Evolutionary conservation across 306 rosid genomes (phyloP).

Genomic region (Albizia julibrissin): DNA sequence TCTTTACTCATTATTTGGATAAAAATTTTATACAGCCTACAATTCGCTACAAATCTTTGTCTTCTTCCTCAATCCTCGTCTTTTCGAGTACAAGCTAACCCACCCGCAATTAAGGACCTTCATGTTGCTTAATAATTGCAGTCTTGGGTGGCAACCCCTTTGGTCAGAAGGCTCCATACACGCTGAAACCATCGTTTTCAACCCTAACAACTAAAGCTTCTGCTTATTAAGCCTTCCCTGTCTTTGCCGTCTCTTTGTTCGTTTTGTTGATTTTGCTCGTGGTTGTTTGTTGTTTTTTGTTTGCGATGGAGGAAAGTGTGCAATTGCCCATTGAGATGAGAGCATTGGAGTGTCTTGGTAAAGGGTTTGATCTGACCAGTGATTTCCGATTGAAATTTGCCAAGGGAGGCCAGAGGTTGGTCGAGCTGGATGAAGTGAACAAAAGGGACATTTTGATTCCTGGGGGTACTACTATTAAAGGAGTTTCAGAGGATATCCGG

Average conservation of each 20-base stretch:
- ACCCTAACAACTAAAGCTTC: background rate
- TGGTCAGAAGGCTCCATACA: background rate
- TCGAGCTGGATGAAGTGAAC: conserved; percentile 65
- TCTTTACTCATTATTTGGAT: background rate
- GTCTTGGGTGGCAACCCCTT: conserved; percentile 4
- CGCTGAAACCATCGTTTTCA: background rate
- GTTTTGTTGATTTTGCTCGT: background rate
- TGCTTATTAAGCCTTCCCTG: background rate
- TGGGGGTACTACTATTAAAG: conserved; percentile 57
- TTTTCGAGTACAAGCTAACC: background rate
- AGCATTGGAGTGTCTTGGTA: conserved; percentile 81
- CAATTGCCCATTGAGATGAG: conserved; percentile 50
- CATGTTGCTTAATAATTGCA: background rate
- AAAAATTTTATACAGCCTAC: conserved; percentile 1
- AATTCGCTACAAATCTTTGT: conserved; percentile 13
- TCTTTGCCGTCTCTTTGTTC: background rate
- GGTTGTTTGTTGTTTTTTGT: background rate
- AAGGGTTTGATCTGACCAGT: conserved; percentile 85
- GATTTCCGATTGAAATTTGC: conserved; percentile 84
- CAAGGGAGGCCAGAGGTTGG: conserved; percentile 71
- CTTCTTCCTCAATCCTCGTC: background rate
- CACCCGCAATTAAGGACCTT: conserved; percentile 1
- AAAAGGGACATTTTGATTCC: conserved; percentile 81
- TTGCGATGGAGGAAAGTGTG: conserved; percentile 34
- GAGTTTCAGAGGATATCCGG: conserved; percentile 79